phyloP scores from a whole-genome alignment of 805 yeast species.

The Ogataea neopini region DNA sequence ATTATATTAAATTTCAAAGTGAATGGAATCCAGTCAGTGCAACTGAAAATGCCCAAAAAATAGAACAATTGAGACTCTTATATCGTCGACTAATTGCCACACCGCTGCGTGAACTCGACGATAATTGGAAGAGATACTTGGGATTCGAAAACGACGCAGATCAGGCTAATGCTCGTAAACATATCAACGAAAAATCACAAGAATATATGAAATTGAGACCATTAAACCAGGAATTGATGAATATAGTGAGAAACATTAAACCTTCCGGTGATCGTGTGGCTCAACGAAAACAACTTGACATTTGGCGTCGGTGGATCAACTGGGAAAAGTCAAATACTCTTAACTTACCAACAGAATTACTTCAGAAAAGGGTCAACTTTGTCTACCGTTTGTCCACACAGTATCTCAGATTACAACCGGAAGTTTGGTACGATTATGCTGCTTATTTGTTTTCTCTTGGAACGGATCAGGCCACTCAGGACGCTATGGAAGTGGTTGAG shows the following conservation, averaged over 20 bases:
- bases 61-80: slow-evolving; percentile 71
- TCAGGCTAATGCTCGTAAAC: slow-evolving; percentile 76
- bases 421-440: slow-evolving; percentile 70
- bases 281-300: slow-evolving; percentile 44
- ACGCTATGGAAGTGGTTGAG: slow-evolving; percentile 45
- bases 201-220: slow-evolving; percentile 87
- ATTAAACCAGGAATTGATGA: slow-evolving; percentile 67
- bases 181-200: slow-evolving; percentile 77
- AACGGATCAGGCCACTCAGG: slow-evolving; percentile 12
- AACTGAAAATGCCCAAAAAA: slow-evolving; percentile 84
- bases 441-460: slow-evolving; percentile 21
- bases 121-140: slow-evolving; percentile 77
- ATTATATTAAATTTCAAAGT: slow-evolving; percentile 76
- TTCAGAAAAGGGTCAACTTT: slow-evolving; percentile 61
- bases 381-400: slow-evolving; percentile 72
- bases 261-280: slow-evolving; percentile 17
- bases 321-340: slow-evolving; percentile 79
- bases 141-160: slow-evolving; percentile 80
- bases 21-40: slow-evolving; percentile 75
- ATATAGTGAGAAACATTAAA: slow-evolving; percentile 41
- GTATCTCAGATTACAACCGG: slow-evolving; percentile 63
- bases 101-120: slow-evolving; percentile 78
- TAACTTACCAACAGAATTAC: slow-evolving; percentile 50
- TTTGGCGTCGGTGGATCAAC: slow-evolving; percentile 74
- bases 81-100: slow-evolving; percentile 68